phyloP scores from a whole-genome alignment of 169 alveolate species.

The Eimeria falciformis region DNA sequence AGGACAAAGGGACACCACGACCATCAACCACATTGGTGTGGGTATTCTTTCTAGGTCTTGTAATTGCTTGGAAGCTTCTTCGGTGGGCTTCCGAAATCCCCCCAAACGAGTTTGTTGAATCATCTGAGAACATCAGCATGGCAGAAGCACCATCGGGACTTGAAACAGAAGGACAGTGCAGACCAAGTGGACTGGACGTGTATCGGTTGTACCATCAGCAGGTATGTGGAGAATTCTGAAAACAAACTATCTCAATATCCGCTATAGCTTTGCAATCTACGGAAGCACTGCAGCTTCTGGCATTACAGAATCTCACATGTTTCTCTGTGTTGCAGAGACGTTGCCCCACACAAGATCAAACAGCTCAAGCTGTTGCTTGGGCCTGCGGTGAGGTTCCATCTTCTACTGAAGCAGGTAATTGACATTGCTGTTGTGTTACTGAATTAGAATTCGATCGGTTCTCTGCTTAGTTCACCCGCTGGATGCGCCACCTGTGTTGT shows the following conservation, averaged over 20 bases:
- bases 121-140: not conserved
- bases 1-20: not conserved
- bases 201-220: slow-evolving; percentile 53
- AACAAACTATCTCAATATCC: too few relatives aligned
- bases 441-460: too few relatives aligned
- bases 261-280: too few relatives aligned
- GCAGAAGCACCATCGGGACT: not conserved
- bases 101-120: slow-evolving; percentile 64
- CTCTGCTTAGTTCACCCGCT: too few relatives aligned
- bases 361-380: not conserved
- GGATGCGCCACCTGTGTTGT: too few relatives aligned
- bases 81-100: slow-evolving; percentile 79
- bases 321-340: slow-evolving; percentile 4
- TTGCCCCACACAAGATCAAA: slow-evolving; percentile 15
- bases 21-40: not conserved
- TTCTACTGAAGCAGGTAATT: not conserved
- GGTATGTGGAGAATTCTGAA: slow-evolving; percentile 4
- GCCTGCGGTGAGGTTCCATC: slow-evolving; percentile 13
- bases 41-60: slow-evolving; percentile 26
- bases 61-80: slow-evolving; percentile 72
- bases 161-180: not conserved
- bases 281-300: too few relatives aligned
- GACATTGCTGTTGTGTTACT: not conserved
- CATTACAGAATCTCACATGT: not conserved
- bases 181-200: not conserved